phyloP scores from a whole-genome alignment of 2,329 filamentous ascomycete species.

The Trichoderma koningiopsis region DNA sequence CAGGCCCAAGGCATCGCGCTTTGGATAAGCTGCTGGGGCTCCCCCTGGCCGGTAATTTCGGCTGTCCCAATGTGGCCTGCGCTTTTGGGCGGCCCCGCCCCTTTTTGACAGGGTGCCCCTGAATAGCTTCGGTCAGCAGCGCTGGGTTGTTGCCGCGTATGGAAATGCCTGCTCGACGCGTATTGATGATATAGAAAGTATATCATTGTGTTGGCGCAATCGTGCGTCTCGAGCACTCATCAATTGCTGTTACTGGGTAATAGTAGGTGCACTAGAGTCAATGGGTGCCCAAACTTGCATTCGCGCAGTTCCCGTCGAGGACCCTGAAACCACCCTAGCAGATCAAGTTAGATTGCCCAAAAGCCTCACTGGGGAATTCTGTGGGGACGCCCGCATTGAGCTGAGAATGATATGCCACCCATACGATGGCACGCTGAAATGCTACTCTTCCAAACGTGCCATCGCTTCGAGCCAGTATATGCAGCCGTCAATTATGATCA shows the following conservation, averaged over 20 bases:
- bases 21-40: neutral
- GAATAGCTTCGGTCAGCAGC: neutral
- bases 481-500: neutral
- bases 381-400: constrained; percentile 13
- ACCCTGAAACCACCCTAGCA: constrained; percentile 21
- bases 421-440: neutral
- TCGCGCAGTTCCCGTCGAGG: neutral
- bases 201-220: neutral
- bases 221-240: neutral
- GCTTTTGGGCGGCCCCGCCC: constrained; percentile 8
- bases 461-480: neutral
- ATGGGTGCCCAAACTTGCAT: neutral
- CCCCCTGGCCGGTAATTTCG: constrained; percentile 19
- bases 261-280: neutral
- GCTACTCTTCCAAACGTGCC: neutral
- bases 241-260: neutral
- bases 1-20: neutral
- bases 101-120: neutral
- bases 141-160: neutral
- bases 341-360: constrained; percentile 10
- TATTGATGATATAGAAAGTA: neutral
- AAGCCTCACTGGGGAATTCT: constrained; percentile 2
- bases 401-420: constrained; percentile 7
- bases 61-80: constrained; percentile 3
- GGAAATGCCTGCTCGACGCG: neutral